Evolutionary conservation across 1,284 basidiomycete species (phyloP).

Genomic region (Cerrena zonata): DNA sequence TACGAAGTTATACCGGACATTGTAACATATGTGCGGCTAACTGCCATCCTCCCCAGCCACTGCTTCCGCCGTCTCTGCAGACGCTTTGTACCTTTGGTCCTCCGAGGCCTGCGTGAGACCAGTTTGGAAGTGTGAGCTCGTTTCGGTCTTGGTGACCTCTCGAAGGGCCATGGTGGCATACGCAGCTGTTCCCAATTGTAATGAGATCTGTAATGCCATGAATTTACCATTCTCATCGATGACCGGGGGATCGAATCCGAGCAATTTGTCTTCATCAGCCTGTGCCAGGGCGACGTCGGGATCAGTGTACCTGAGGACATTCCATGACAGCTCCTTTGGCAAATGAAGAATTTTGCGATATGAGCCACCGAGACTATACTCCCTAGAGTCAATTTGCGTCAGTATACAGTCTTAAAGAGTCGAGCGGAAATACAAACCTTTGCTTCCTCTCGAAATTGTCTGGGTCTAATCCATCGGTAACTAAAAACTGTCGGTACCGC

Average conservation of each 20-base stretch:
- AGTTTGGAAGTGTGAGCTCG: constrained; percentile 82
- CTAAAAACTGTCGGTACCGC: constrained; percentile 76
- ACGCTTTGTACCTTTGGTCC: constrained; percentile 73
- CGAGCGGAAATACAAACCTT: constrained; percentile 46
- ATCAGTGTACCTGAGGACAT: constrained; percentile 83
- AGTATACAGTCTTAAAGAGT: neutral
- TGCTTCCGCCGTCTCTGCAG: constrained; percentile 24
- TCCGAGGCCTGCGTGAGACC: constrained; percentile 74
- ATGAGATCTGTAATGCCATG: constrained; percentile 74
- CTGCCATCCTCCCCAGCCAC: no score
- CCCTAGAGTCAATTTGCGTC: constrained; percentile 41
- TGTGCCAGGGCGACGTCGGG: constrained; percentile 87
- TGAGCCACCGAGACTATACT: constrained; percentile 87
- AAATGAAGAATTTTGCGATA: constrained; percentile 88
- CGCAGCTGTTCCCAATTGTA: constrained; percentile 79
- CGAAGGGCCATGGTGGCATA: constrained; percentile 95
- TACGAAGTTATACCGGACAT: neutral
- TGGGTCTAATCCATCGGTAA: constrained; percentile 81
- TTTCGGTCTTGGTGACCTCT: constrained; percentile 89
- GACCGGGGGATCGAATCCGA: constrained; percentile 71
- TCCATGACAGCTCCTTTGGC: constrained; percentile 78
- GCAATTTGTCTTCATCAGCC: constrained; percentile 88
- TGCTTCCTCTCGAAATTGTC: constrained; percentile 84
- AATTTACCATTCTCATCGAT: constrained; percentile 71
- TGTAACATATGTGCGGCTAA: neutral